A percentile compares a stretch with the other conserved stretches of the same genome.
Evolutionary conservation across 192 early-diverging fungal species (phyloP).

Genomic region (Backusella australiensis): DNA sequence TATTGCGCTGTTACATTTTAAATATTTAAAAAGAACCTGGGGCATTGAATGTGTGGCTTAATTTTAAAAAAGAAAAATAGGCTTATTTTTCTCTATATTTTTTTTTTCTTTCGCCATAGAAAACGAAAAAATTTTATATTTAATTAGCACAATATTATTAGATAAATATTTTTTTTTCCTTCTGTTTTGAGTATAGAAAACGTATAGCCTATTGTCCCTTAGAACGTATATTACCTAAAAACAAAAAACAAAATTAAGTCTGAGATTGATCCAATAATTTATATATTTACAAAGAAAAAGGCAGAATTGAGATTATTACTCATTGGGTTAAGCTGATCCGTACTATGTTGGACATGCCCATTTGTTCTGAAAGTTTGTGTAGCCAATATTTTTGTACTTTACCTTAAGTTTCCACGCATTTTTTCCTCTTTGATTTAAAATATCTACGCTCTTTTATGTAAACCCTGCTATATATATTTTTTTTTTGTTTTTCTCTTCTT

Average conservation of each 20-base stretch:
- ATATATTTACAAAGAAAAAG: not conserved
- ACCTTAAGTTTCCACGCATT: not conserved
- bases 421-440: not conserved
- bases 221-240: no score
- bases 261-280: conserved; percentile 2
- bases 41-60: not conserved
- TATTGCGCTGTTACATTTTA: not conserved
- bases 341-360: not conserved
- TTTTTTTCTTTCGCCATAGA: not conserved
- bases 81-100: not conserved
- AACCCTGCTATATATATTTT: not conserved
- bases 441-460: not conserved
- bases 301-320: not conserved
- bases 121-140: no score
- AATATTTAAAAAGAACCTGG: not conserved
- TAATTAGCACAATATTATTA: no score
- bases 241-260: not conserved
- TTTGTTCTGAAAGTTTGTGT: not conserved
- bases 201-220: no score
- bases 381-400: not conserved
- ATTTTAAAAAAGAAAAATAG: not conserved
- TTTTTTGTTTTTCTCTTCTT: not conserved
- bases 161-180: no score
- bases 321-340: not conserved
- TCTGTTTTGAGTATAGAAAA: no score